A percentile compares a stretch with the other conserved stretches of the same genome.
Conservation (phyloP, 176 grass and related monocot species). For the Oryza longistaminata region DNA sequence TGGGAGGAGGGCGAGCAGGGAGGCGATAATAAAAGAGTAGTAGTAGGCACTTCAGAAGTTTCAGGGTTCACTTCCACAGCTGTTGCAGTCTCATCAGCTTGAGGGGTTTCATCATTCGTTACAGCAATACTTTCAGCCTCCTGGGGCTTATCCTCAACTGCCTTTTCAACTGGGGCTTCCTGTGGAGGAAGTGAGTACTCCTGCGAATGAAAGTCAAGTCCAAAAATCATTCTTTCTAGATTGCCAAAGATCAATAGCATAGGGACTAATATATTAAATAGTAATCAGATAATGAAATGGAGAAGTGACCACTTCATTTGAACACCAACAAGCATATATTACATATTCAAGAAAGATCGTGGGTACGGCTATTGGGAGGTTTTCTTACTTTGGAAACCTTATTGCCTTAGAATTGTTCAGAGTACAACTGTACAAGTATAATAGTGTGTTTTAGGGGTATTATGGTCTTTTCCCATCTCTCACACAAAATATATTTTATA, state of each 20-base stretch:
- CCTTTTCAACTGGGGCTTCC: slow-evolving; percentile 44
- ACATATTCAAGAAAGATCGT: background rate
- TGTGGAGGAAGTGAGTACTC: slow-evolving; percentile 65
- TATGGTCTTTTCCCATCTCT: too few relatives aligned
- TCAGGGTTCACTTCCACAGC: slow-evolving; percentile 40
- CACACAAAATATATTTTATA: too few relatives aligned
- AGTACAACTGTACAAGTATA: too few relatives aligned
- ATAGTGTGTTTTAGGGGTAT: too few relatives aligned
- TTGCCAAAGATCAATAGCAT: slow-evolving; percentile 8
- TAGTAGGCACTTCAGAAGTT: slow-evolving; percentile 32
- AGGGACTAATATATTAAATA: slow-evolving; percentile 24
- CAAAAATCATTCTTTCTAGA: background rate
- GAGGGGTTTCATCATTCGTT: slow-evolving; percentile 45
- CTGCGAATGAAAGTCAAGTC: slow-evolving; percentile 39
- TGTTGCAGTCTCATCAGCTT: slow-evolving; percentile 23
- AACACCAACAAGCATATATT: background rate
- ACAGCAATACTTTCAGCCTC: slow-evolving; percentile 28
- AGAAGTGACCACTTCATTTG: background rate
- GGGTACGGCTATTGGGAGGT: background rate
- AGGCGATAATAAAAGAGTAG: too few relatives aligned
- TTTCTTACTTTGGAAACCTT: background rate
- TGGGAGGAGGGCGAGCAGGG: too few relatives aligned
- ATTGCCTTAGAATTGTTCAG: background rate
- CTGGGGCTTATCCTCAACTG: slow-evolving; percentile 33
- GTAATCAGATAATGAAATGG: slow-evolving; percentile 8